phyloP scores from a whole-genome alignment of 2,329 filamentous ascomycete species.

The Paraphaeosphaeria sporulosa region DNA sequence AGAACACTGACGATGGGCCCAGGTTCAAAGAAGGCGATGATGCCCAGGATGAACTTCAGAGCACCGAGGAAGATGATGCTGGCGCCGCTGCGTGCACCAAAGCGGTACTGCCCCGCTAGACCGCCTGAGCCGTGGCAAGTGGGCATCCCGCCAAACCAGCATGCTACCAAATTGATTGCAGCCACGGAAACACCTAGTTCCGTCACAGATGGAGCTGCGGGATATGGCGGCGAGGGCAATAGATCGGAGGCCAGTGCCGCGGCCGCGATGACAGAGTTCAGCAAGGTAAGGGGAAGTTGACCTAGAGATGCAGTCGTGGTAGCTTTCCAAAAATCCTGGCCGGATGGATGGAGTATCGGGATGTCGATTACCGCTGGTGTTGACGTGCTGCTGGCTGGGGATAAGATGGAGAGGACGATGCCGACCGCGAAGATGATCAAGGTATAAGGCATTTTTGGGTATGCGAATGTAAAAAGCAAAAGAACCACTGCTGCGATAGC shows the following conservation, averaged over 20 bases:
- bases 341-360: constrained; percentile 60
- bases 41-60: constrained; percentile 77
- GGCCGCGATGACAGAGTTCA: constrained; percentile 92
- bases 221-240: constrained; percentile 68
- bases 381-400: constrained; percentile 24
- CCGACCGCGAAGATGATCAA: constrained; percentile 75
- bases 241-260: constrained; percentile 80
- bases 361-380: constrained; percentile 58
- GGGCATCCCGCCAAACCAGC: constrained; percentile 95
- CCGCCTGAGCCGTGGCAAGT: constrained; percentile 93
- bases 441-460: constrained; percentile 77
- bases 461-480: constrained; percentile 71
- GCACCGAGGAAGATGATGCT: constrained; percentile 81
- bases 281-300: constrained; percentile 87
- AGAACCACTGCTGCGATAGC: constrained; percentile 75
- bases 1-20: constrained; percentile 76
- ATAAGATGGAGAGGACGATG: constrained; percentile 67
- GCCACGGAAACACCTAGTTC: constrained; percentile 82
- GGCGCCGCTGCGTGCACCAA: constrained; percentile 87
- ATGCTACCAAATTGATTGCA: constrained; percentile 81
- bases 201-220: constrained; percentile 71
- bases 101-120: constrained; percentile 87
- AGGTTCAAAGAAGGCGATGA: constrained; percentile 68
- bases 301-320: constrained; percentile 76
- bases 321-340: constrained; percentile 59